Percentiles rank a stretch among this genome's conserved stretches.
These are phyloP conservation scores for Wickerhamomyces ciferrii DNA, from an alignment of 805 yeast genomes.

Conservation along the genomic window DNA sequence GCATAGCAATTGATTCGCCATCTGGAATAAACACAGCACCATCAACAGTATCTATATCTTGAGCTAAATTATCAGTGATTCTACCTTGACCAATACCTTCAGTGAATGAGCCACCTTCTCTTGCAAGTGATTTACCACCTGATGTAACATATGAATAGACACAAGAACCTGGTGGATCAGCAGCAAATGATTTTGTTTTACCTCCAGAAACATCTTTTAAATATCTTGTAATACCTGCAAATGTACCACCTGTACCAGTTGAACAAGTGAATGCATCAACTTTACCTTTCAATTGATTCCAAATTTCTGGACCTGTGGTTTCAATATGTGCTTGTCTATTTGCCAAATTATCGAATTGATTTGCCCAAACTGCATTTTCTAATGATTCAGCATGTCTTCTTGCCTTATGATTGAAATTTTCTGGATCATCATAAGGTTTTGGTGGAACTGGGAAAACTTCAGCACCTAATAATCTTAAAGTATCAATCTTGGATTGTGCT, in stretches of 20 bases:
- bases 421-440: slow-evolving; percentile 74
- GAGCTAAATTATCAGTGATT: slow-evolving; percentile 74
- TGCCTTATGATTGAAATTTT: slow-evolving; percentile 85
- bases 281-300: slow-evolving; percentile 75
- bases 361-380: slow-evolving; percentile 86
- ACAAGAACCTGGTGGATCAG: slow-evolving; percentile 94
- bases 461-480: slow-evolving; percentile 72
- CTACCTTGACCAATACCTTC: slow-evolving; percentile 98
- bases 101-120: slow-evolving; percentile 83
- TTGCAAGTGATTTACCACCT: slow-evolving; percentile 60
- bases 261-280: slow-evolving; percentile 86
- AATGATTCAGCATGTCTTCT: slow-evolving; percentile 73
- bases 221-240: slow-evolving; percentile 80
- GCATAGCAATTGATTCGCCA: slow-evolving; percentile 76
- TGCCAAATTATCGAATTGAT: slow-evolving; percentile 86
- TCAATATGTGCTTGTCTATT: slow-evolving; percentile 86
- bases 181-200: slow-evolving; percentile 57
- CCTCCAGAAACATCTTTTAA: slow-evolving; percentile 66
- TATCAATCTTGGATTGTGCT: slow-evolving; percentile 72
- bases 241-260: slow-evolving; percentile 91
- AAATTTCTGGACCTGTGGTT: slow-evolving; percentile 90
- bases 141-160: slow-evolving; percentile 73
- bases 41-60: slow-evolving; percentile 69
- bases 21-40: slow-evolving; percentile 80
- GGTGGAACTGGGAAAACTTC: slow-evolving; percentile 89